Conservation (phyloP, 768 basidiomycete genomes). For the Naganishia randhawae region DNA sequence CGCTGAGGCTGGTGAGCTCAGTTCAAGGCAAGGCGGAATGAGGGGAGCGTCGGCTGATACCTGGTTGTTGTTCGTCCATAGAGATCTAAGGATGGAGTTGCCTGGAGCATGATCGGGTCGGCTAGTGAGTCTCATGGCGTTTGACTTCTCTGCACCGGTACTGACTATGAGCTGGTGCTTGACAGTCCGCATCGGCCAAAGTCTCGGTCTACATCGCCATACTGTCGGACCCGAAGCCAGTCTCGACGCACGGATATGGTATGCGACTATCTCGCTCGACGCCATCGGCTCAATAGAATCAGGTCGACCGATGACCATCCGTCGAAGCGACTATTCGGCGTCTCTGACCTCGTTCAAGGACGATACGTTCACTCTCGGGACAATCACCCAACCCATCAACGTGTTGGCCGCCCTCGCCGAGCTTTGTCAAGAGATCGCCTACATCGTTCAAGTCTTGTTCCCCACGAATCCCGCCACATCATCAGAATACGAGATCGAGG, state of each 20-base stretch:
- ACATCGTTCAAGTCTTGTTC: conserved; percentile 7
- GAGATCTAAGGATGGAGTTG: background rate
- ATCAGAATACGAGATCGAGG: conserved; percentile 4
- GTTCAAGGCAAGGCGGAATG: background rate
- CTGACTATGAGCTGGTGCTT: background rate
- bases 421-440: background rate
- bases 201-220: conserved; percentile 5
- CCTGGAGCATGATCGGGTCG: conserved; percentile 4
- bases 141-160: background rate
- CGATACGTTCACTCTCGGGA: background rate
- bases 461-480: background rate
- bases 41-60: background rate
- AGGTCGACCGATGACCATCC: background rate
- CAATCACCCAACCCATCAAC: background rate
- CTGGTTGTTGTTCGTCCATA: background rate
- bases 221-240: background rate
- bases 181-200: conserved; percentile 1
- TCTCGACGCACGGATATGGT: background rate
- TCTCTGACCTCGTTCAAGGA: background rate
- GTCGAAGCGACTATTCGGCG: conserved; percentile 1
- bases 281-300: conserved; percentile 1
- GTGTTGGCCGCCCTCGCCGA: background rate
- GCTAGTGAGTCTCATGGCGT: background rate
- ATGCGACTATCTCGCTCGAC: background rate
- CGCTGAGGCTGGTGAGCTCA: conserved; percentile 3